Evolutionary conservation across 306 rosid species (phyloP).

Genomic region (Heteromeles arbutifolia): DNA sequence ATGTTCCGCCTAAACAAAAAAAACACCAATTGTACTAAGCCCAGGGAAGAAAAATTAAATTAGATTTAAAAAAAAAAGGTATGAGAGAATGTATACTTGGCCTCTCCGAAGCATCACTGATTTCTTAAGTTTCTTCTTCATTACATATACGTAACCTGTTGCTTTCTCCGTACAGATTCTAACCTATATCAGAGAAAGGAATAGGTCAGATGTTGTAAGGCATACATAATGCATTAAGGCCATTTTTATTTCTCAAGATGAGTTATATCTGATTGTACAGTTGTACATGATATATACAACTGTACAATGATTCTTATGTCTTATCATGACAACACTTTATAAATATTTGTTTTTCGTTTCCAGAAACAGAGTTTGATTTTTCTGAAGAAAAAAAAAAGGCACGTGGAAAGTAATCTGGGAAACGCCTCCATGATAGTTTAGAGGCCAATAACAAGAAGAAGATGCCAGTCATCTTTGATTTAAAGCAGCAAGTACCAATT

Average conservation of each 20-base stretch:
- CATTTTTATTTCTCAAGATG: not conserved
- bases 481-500: not conserved
- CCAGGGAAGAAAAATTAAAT: slow-evolving; percentile 10
- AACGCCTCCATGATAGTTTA: not conserved
- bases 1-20: slow-evolving; percentile 72
- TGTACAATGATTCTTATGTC: too few species aligned
- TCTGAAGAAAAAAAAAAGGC: not conserved
- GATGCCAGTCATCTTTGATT: not conserved
- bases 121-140: slow-evolving; percentile 99
- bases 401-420: not conserved
- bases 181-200: slow-evolving; percentile 44
- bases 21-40: slow-evolving; percentile 13
- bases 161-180: slow-evolving; percentile 86
- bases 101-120: slow-evolving; percentile 99
- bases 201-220: slow-evolving; percentile 1
- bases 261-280: not conserved
- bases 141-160: slow-evolving; percentile 88
- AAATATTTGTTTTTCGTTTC: too few species aligned
- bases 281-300: too few species aligned
- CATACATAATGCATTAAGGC: not conserved
- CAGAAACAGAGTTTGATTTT: too few species aligned
- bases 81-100: slow-evolving; percentile 47
- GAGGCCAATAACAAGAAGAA: not conserved
- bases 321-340: too few species aligned
- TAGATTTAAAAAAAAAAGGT: slow-evolving; percentile 6